Base-by-base conservation (phyloP, 108 stramenopile genomes). In the Pseudonitzschia delicatissima region DNA sequence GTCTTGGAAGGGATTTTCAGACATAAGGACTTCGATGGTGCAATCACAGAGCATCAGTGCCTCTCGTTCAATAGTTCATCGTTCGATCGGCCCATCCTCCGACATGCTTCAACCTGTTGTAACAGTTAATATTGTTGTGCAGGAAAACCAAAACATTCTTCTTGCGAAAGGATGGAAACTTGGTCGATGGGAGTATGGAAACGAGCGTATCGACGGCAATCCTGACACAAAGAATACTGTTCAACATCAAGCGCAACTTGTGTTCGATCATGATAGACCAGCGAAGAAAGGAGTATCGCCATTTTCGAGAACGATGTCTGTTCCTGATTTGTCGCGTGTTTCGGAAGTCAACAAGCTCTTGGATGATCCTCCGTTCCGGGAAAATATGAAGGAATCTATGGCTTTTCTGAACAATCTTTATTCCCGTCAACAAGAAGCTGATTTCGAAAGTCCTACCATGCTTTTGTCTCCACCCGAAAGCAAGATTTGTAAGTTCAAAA, bases 61-160 rank as follows among this genome's bases (percentile, higher is more conserved):
- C 7, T 31, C 34, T 5, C 60, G 32, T 18, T 60, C 60, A 20
- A 37, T 35, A 23, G 39, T 9, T 48, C 57, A 52, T 36, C 73
- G 50, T 47, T 69, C 21, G 26, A 25, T 62, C 18, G 90, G 82
- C 5, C 79, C 86, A 32, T 73, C 87, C 25, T 84, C 85, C 17
- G 82, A 82, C 23, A 71, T 78, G 35, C 69, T 92, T 7, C 68
- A 87, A 45, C 91, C 91, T 25, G 69, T 78, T 37, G 86, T 92
- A n/a, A 57, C 64, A 21, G 50, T 88, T 55, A 76, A 82, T 53
- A 31, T 31, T 25, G 57, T 79, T 28, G 59, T 82, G 6, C 36
- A 87, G 17, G 76, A 79, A 42, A 67, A 74, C 25, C 91, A 88
- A 69, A 62, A 66, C 23, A 66, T 71, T 5, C 67, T 79, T 33